A percentile compares a stretch with the other conserved stretches of the same genome.
Evolutionary conservation across 2,329 filamentous ascomycete genomes (phyloP).

Genomic region (Cordyceps militaris): DNA sequence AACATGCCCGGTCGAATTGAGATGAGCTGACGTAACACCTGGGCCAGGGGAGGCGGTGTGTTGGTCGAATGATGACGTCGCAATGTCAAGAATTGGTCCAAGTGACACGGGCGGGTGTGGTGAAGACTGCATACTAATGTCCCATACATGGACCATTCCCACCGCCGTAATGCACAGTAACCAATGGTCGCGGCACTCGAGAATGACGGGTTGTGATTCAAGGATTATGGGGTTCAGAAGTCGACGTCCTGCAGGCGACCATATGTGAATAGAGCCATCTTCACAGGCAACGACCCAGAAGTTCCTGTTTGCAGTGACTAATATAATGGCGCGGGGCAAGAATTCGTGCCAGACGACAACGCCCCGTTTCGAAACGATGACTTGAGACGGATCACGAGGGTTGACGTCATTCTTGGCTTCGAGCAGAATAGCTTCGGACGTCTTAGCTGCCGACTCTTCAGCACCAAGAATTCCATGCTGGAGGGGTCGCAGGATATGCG

Average conservation of each 20-base stretch:
- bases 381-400: slow-evolving; percentile 73
- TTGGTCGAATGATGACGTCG: slow-evolving; percentile 68
- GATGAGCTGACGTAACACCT: slow-evolving; percentile 79
- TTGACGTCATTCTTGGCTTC: slow-evolving; percentile 80
- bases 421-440: slow-evolving; percentile 66
- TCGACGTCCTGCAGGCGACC: slow-evolving; percentile 85
- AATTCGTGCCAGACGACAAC: slow-evolving; percentile 90
- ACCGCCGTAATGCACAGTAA: slow-evolving; percentile 82
- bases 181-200: slow-evolving; percentile 87
- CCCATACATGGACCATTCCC: slow-evolving; percentile 90
- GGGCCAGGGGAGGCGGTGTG: slow-evolving; percentile 71
- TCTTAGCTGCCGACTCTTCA: slow-evolving; percentile 56
- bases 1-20: slow-evolving; percentile 81
- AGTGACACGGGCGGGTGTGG: slow-evolving; percentile 87
- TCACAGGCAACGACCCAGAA: slow-evolving; percentile 94
- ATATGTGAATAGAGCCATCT: slow-evolving; percentile 82
- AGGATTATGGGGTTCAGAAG: slow-evolving; percentile 78
- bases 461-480: slow-evolving; percentile 56
- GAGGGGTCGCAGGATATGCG: slow-evolving; percentile 73
- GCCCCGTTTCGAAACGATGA: slow-evolving; percentile 75
- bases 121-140: slow-evolving; percentile 72
- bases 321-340: slow-evolving; percentile 75
- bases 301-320: slow-evolving; percentile 81
- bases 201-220: slow-evolving; percentile 87
- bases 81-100: slow-evolving; percentile 81